Evolutionary conservation across 208 protist species (phyloP), one percentile per base, ranked within the genome.

Genomic region (Trypanosoma boissoni): DNA sequence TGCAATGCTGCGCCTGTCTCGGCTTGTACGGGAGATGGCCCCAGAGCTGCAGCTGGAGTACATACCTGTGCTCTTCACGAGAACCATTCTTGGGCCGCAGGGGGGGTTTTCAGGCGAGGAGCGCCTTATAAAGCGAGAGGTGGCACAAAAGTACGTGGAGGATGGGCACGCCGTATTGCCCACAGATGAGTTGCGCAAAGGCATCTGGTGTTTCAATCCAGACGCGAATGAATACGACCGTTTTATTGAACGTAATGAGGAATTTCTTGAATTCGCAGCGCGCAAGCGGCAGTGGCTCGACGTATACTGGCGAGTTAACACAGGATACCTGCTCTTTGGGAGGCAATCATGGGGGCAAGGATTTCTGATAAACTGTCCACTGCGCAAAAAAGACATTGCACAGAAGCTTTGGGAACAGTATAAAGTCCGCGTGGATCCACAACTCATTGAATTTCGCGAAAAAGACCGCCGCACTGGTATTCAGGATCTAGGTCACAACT

Each of bases 361-460:
- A 2, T 96, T 79, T 77, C 62, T 92, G 41, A 63, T 96, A 28
- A 96, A 96, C 74, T 93, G 86, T 55, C 90, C 90, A 10, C 65
- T 96, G 42, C 80, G 90, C 42, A 93, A 92, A 65, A 77, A 77
- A 52, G 90, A 96, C 50, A 68, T 96, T 36, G 69, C 84, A 18
- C 90, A 96, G 76, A 96, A 96, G 63, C 75, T 96, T 67, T 96
- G 90, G 87, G 84, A 96, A 73, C 90, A 96, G 78, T 94, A 94
- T 68, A 92, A 92, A 65, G 90, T 96, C 21, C 83, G 90, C 26
- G 59, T 96, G 0, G 90, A 96, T 39, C 86, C 86, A 1, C 59
- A 83, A 2, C 75, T 96, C 14, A 86, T 96, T 48, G 90, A 96
- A 53, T 83, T 96, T 48, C 80, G 90, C 18, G 85, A 94, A 58